Conservation (phyloP, 805 yeast species). For the Kockiozyma suomiensis region DNA sequence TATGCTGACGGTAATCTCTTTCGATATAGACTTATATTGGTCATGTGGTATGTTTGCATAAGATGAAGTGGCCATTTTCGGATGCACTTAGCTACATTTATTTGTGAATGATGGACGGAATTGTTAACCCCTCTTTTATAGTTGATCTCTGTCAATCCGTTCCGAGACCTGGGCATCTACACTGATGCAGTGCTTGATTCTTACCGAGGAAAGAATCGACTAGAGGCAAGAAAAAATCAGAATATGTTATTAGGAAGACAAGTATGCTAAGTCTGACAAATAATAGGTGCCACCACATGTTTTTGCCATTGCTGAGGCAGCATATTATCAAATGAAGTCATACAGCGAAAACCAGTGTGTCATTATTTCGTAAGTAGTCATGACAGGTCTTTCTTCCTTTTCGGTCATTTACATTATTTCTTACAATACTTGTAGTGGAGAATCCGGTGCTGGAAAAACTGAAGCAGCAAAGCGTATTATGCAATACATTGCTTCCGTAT, state of each 20-base stretch:
- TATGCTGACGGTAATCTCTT: conserved; percentile 1
- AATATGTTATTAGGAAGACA: neutral
- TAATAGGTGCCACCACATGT: conserved; percentile 81
- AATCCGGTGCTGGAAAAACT: conserved; percentile 98
- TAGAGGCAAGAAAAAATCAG: conserved; percentile 58
- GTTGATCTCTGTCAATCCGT: conserved; percentile 93
- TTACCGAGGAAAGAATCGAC: conserved; percentile 87
- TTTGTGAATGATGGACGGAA: neutral
- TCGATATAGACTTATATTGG: conserved; percentile 42
- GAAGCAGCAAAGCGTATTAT: conserved; percentile 95
- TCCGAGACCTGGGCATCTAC: conserved; percentile 93
- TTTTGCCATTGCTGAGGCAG: conserved; percentile 94
- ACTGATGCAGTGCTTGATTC: conserved; percentile 73
- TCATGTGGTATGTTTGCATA: conserved; percentile 41
- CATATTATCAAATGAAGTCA: conserved; percentile 93
- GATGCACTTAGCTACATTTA: neutral
- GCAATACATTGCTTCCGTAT: conserved; percentile 83
- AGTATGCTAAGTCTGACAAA: neutral
- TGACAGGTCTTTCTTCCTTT: neutral
- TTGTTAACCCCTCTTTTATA: conserved; percentile 2
- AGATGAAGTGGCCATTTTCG: neutral
- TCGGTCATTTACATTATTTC: conserved; percentile 40
- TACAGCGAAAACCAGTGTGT: conserved; percentile 96
- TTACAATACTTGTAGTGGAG: conserved; percentile 64
- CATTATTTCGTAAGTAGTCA: conserved; percentile 55